Evolutionary conservation across 352 stramenopile genomes (phyloP), one percentile per base, ranked within the genome.

Genomic region (Pythium myriotylum): DNA sequence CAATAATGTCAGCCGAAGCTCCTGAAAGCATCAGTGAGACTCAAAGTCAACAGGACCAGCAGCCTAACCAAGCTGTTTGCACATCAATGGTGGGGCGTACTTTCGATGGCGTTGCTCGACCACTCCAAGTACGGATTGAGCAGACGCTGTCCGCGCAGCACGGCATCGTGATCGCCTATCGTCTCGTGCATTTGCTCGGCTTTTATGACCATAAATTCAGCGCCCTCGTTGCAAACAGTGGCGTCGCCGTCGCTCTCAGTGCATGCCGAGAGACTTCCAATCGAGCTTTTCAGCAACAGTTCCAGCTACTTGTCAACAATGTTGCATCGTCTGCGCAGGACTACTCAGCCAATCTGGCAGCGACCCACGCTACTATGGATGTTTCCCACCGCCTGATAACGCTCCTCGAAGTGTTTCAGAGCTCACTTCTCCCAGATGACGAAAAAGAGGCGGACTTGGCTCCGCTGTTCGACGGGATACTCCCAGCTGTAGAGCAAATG

Each of bases 151-250:
- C 73, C 23, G 72, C 74, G 17, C 67, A 68, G n/a, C 78, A 84
- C 48, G 74, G 73, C 7, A 78, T 89, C 23, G 70, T 86, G 32
- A 76, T 81, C 23, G 67, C 77, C 22, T 92, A 86, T 67, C 83
- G 86, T 20, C 45, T 92, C 8, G 74, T 89, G 12, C 81, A 91
- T 32, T 43, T 92, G 35, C 64, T 92, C 0, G 79, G 62, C 10
- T 91, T 91, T 48, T 91, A 91, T 57, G 62, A 85, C 22, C 68
- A 79, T 54, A 92, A 77, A 54, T 74, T 92, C 39, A 67, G 67
- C 23, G 47, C 72, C 0, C 65, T 92, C 5, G 62, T 89, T n/a
- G 24, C 65, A 1, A 33, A 72, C 20, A 67, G 70, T 14, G 62
- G 65, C 8, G 55, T 89, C 9, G 63, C 76, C 6, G 53, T 43